Percentiles rank a stretch among this genome's conserved stretches.
Evolutionary conservation across 2,329 filamentous ascomycete species (phyloP).

Genomic region (Periconia macrospinosa): DNA sequence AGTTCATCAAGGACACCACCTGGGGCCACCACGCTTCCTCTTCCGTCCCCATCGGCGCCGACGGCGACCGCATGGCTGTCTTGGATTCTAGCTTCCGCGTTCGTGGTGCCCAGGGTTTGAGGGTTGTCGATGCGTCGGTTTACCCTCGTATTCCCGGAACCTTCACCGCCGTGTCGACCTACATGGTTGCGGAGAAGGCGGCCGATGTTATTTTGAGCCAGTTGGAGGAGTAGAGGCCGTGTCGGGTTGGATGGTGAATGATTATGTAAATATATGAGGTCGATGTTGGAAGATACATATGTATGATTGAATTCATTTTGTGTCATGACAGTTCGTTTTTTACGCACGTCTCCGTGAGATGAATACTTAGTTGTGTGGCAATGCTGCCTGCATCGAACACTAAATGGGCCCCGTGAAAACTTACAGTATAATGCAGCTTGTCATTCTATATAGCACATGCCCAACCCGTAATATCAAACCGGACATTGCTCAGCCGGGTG

Average conservation of each 20-base stretch:
- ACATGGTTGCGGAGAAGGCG: conserved; percentile 65
- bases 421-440: no score
- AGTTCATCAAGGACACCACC: conserved; percentile 33
- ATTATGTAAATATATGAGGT: background rate
- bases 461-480: no score
- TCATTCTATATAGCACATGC: no score
- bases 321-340: no score
- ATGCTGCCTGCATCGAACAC: no score
- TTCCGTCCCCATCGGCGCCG: conserved; percentile 60
- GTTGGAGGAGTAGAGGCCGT: conserved; percentile 1
- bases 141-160: conserved; percentile 51
- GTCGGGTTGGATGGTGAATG: background rate
- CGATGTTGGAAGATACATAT: background rate
- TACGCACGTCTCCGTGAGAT: no score
- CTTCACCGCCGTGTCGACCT: conserved; percentile 56
- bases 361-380: no score
- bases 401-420: no score
- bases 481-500: no score
- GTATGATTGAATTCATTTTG: background rate
- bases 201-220: conserved; percentile 57
- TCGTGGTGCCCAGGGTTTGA: conserved; percentile 53
- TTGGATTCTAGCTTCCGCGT: conserved; percentile 57
- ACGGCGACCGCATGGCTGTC: conserved; percentile 54
- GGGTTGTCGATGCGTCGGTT: conserved; percentile 47
- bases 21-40: conserved; percentile 60